phyloP scores from a whole-genome alignment of 1,139 yeast species.

The Protomyces pachydermus region DNA sequence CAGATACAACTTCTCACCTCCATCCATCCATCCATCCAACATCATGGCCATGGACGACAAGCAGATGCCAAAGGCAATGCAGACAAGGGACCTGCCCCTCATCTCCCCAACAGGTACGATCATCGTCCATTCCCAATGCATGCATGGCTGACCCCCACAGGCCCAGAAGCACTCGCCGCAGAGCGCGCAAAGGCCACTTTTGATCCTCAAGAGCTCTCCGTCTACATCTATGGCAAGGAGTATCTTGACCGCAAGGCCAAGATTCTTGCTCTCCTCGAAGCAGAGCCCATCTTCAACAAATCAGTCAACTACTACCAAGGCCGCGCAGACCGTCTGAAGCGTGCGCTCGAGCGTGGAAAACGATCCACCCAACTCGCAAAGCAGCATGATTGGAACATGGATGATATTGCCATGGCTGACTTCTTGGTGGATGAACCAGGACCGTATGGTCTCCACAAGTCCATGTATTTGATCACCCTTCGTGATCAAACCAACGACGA shows the following conservation, averaged over 20 bases:
- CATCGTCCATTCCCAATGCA: neutral
- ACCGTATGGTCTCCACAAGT: conserved; percentile 27
- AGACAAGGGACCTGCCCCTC: conserved; percentile 17
- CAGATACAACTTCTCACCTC: neutral
- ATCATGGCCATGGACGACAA: conserved; percentile 12
- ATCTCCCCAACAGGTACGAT: neutral
- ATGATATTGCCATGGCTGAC: conserved; percentile 27
- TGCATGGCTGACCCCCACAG: neutral
- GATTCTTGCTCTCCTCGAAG: conserved; percentile 11
- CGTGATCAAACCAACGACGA: conserved; percentile 23
- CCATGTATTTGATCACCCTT: conserved; percentile 26
- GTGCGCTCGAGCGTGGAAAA: conserved; percentile 24
- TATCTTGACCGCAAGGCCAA: conserved; percentile 13
- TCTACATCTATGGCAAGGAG: conserved; percentile 22
- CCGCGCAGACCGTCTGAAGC: conserved; percentile 22
- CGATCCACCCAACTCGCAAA: conserved; percentile 23
- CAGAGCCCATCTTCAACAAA: conserved; percentile 24
- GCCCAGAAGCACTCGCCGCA: conserved; percentile 11
- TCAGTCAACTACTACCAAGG: conserved; percentile 23
- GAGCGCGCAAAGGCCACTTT: conserved; percentile 26
- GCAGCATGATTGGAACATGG: conserved; percentile 15
- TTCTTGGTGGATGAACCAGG: conserved; percentile 24
- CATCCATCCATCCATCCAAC: neutral
- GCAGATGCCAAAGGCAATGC: conserved; percentile 16
- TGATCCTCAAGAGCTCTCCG: conserved; percentile 13